Conservation (phyloP, 352 stramenopile species). For the Phytophthora tubulina region DNA sequence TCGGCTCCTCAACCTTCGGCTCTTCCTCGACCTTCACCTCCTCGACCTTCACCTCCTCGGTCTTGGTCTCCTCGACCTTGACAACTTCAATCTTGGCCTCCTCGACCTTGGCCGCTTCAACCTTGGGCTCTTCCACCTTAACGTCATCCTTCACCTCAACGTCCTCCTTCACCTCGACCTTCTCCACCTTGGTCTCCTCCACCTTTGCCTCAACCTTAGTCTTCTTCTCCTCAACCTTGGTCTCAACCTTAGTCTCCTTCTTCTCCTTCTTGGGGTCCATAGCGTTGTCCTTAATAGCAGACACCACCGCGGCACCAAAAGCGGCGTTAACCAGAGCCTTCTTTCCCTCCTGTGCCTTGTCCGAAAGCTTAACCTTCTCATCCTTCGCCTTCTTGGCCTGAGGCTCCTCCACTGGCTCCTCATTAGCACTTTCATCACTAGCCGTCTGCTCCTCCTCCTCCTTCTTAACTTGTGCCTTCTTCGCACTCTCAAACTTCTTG, state of each 20-base stretch:
- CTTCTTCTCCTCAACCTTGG: constrained; percentile 20
- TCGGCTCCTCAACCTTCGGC: neutral
- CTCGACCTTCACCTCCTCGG: too few species aligned
- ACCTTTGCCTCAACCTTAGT: constrained; percentile 12
- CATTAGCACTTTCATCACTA: constrained; percentile 37
- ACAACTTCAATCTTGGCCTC: constrained; percentile 5
- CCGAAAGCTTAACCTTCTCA: constrained; percentile 24
- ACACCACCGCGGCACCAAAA: constrained; percentile 37
- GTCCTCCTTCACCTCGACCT: constrained; percentile 12
- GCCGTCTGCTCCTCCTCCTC: constrained; percentile 36
- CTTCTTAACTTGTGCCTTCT: constrained; percentile 25
- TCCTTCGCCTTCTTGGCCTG: constrained; percentile 22
- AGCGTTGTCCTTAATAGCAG: constrained; percentile 44
- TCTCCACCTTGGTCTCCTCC: constrained; percentile 11
- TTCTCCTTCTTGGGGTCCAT: constrained; percentile 29
- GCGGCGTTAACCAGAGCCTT: constrained; percentile 42
- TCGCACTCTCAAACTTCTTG: constrained; percentile 29
- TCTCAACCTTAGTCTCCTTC: constrained; percentile 23
- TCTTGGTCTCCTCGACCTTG: constrained; percentile 20
- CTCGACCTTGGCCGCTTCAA: constrained; percentile 19
- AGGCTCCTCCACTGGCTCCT: constrained; percentile 33
- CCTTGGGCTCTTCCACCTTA: constrained; percentile 15
- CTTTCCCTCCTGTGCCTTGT: constrained; percentile 42
- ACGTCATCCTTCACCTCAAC: constrained; percentile 5
- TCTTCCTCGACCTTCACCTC: constrained; percentile 4